Evolutionary conservation across 1,284 basidiomycete genomes (phyloP), one percentile per base, ranked within the genome.

Genomic region (Puccinia hordei): DNA sequence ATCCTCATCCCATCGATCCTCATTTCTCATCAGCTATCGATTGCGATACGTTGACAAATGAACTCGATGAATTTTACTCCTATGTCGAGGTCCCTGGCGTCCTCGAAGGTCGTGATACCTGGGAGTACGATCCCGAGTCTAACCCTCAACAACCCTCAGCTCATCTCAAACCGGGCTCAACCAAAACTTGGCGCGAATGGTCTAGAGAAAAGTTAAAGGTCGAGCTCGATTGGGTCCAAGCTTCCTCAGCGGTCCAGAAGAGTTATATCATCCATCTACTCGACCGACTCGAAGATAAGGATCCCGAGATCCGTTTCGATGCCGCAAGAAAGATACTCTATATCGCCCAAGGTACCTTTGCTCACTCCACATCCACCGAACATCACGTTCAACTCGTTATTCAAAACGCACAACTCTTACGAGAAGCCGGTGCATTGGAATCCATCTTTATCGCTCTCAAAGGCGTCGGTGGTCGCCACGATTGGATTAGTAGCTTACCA

Each of bases 21-120:
- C 35, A 71, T 8, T 35, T 22, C 41, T 3, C 49, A 38, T 12
- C n/a, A 53, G 38, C 82, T 84, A 24, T 81, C 84, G 96, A 99
- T 85, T 93, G 96, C 84, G 94, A 98, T 86, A 93, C 92, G 22
- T 90, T 98, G 63, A 91, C 95, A 88, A 93, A 93, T 83, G 97
- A 98, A 86, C 92, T 99, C 66, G 93, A 98, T 82, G 97, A 99
- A 87, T 98, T 99, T 87, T 99, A 97, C 87, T 94, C 94, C 35
- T 99, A 98, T 87, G 91, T 96, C 81, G 96, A 99, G 87, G 94
- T 95, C 88, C 90, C 92, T 0, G 92, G 95, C 85, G 91, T 95
- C 19, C 90, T 90, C 2, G 93, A 95, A 88, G 95, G 95, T 85
- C 87, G 93, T 82, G 91, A 90, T 83, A 91, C 92, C 63, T 98